Evolutionary conservation across 495 filamentous ascomycete genomes (phyloP), one percentile per base, ranked within the genome.

Genomic region (Podospora bellae-mahoneyi): DNA sequence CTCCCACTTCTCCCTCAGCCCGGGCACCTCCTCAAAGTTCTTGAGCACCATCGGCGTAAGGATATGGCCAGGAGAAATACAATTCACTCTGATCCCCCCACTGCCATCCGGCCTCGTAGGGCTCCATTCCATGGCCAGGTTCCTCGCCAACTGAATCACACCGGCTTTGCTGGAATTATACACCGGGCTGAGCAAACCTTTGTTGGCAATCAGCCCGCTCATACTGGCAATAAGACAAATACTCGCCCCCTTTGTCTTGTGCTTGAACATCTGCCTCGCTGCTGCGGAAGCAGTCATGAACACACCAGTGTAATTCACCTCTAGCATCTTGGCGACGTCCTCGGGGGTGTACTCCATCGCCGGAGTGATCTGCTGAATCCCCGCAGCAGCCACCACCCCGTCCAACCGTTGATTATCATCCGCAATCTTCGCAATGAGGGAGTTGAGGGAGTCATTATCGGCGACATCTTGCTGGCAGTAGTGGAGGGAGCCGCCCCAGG

Each of bases 151-250:
- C 76, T 91, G 88, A 23, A 90, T 84, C 2, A 92, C 87, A 0
- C 89, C 89, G 0, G 90, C 90, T 70, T 92, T 92, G 39, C 84
- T 87, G 0, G 84, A 84, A 76, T 91, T 92, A 76, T 92, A 91
- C 0, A 90, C 88, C 0, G 88, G 85, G 4, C 83, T 84, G 2
- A 86, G 81, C 71, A 91, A 82, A 15, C 88, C 89, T 76, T 89
- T 87, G 74, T 93, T 93, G 53, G 89, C 91, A 68, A 92, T 80
- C 9, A 82, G 83, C 5, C 89, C 91, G 66, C 87, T 90, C 90
- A 94, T 92, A 71, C 84, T 88, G 7, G 89, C 90, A 72, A 92
- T 88, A 70, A 94, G 78, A 32, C 84, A 86, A 68, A 94, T 92
- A 69, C 86, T 88, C n/a, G 55, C 55, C n/a, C 90, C 90, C 27